Base-by-base conservation (phyloP, 2,329 filamentous ascomycete genomes). In the Fusarium penzigii region DNA sequence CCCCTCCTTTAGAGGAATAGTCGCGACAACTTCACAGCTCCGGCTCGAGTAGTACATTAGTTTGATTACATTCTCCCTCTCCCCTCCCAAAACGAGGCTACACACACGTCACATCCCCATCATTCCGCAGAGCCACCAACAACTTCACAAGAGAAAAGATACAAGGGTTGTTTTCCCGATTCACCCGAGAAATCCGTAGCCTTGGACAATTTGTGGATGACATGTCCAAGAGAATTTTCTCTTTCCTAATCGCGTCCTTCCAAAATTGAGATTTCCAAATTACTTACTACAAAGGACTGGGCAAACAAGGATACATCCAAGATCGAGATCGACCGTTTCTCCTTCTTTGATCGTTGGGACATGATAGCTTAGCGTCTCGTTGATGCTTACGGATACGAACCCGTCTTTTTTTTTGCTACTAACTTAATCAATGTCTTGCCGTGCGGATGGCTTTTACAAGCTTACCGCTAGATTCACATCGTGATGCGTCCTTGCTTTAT, bases 51-150 rank as follows among this genome's bases (percentile, higher is more conserved):
- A 12, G 32, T 36, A 14, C 13, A 36, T 14, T 36, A 41, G 44
- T 13, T 40, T 41, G 16, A 54, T 56, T 48, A 38, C 49, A 57
- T 41, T 20, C 36, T 49, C 56, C 53, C 20, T 25, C 20, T n/a
- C 20, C 20, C 20, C 20, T 25, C 20, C 20, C 53, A 48, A 61
- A 61, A 38, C 25, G 39, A 40, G 32, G 32, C 32, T 36, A 55
- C 39, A 17, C 42, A 38, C 36, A 44, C 53, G 60, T 65, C 60
- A 65, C 58, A 56, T 48, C 38, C 42, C 52, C 52, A 52, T 64
- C 62, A 65, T 64, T 48, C 44, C 42, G 51, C 57, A 53, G 48
- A 50, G 34, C 17, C 39, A 44, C 39, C 29, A 47, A 47, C 42
- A 36, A 11, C 4, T 36, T 36, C 13, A 4, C 32, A 36, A 36